Conservation (phyloP, 75 land plant genomes). For the Chamaecyparis obtusa region DNA sequence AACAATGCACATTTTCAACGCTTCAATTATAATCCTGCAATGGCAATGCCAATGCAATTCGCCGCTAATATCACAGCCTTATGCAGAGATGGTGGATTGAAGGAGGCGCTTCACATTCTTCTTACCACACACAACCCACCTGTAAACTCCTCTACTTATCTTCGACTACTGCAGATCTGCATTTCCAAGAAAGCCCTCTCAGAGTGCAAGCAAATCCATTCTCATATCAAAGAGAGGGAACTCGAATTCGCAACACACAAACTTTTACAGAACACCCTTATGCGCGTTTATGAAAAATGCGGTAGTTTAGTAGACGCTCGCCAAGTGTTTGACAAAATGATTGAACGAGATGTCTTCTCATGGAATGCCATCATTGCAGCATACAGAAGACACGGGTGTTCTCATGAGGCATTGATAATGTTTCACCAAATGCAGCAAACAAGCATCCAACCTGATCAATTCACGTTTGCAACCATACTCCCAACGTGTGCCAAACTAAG, state of each 20-base stretch:
- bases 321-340: too few relatives aligned
- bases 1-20: too few relatives aligned
- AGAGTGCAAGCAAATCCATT: not conserved
- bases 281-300: not conserved
- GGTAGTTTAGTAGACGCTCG: too few relatives aligned
- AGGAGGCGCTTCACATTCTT: not conserved
- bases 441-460: too few relatives aligned
- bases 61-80: not conserved
- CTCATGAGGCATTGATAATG: too few relatives aligned
- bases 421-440: too few relatives aligned
- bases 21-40: too few relatives aligned
- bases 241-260: not conserved
- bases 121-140: not conserved
- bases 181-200: not conserved
- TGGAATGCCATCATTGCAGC: constrained; percentile 4
- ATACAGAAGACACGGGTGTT: not conserved
- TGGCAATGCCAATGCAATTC: too few relatives aligned
- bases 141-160: not conserved
- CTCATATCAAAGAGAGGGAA: not conserved
- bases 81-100: not conserved
- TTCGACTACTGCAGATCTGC: not conserved
- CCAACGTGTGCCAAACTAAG: not conserved
- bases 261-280: not conserved
- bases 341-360: too few relatives aligned
- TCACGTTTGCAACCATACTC: too few relatives aligned